Base-by-base conservation (phyloP, 495 filamentous ascomycete species). In the Tuber microsphaerosporum region DNA sequence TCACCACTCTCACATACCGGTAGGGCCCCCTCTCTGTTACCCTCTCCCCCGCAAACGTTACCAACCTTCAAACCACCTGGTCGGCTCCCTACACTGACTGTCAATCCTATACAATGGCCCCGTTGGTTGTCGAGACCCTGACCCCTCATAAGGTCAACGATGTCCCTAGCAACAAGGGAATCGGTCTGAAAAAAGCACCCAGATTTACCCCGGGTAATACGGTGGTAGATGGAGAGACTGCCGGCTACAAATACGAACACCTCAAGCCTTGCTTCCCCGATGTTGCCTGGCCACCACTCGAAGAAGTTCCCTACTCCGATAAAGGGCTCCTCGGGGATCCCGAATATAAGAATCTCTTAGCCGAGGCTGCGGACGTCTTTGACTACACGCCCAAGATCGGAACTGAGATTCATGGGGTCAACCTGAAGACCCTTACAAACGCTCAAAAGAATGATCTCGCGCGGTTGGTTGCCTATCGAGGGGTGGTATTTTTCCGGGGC, bases 381-480 rank as follows among this genome's bases (percentile, higher is more conserved):
- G 82, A 84, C 75, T 83, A 82, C 74, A 82, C 81, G n/a, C 73
- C 77, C 61, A 75, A 74, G 51, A 76, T 81, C 73, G 74, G 92
- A 73, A 93, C 91, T 0, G 91, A 93, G 80, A 84, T 94, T 75
- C 86, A 88, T 69, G 92, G 91, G 1, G 85, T 93, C 16, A 87
- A 92, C 78, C 88, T 94, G 16, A 87, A 88, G 19, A 86, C 87
- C 74, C 86, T 94, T 70, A 90, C 85, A 12, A 88, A 92, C 77
- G 86, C 85, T 1, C 91, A 92, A 79, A 92, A 91, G 82, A 89
- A 93, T 81, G 92, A 94, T 71, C 86, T 93, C 5, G 92, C 92
- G 2, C 86, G 90, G 10, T 84, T 94, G 51, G 88, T 93, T 74
- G 89, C 92, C 39, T 89, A 87, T 72, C 87, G 91, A 46, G 91